Evolutionary conservation across 1,139 yeast species (phyloP).

Genomic region (Yamadazyma dushanensis): DNA sequence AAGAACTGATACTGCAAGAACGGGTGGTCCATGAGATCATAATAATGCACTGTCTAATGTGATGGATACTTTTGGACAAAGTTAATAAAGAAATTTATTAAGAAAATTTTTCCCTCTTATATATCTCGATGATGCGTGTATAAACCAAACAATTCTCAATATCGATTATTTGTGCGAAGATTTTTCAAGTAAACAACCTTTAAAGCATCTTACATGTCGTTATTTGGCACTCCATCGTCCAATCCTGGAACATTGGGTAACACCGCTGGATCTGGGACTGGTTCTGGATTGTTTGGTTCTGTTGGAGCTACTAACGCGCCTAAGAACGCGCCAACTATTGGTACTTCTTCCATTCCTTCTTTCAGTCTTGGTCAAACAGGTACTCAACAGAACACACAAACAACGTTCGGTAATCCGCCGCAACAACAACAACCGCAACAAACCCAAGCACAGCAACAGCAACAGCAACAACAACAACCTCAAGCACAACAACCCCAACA

Average conservation of each 20-base stretch:
- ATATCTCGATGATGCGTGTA: constrained; percentile 5
- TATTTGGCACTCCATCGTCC: constrained; percentile 18
- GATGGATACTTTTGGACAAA: constrained; percentile 58
- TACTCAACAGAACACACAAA: constrained; percentile 7
- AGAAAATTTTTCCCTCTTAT: constrained; percentile 11
- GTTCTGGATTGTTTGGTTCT: constrained; percentile 10
- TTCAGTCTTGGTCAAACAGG: constrained; percentile 14
- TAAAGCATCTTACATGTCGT: constrained; percentile 11
- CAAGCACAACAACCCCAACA: constrained; percentile 2
- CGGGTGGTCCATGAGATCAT: constrained; percentile 23
- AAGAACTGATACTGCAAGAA: constrained; percentile 21
- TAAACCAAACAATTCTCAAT: not conserved
- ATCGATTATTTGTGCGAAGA: constrained; percentile 1
- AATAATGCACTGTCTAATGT: constrained; percentile 51
- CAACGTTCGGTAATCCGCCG: not conserved
- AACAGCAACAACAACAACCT: not conserved
- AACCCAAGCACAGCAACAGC: constrained; percentile 2
- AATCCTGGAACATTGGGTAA: constrained; percentile 8
- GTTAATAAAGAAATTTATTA: constrained; percentile 27
- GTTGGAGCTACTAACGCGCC: constrained; percentile 4
- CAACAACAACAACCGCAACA: constrained; percentile 1
- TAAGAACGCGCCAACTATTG: not conserved
- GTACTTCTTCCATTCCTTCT: constrained; percentile 7
- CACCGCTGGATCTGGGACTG: constrained; percentile 2
- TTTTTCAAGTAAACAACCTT: constrained; percentile 10